These are phyloP conservation scores for Aspergillus intermedius DNA, from an alignment of 2,329 filamentous ascomycete genomes.

Conservation along the genomic window DNA sequence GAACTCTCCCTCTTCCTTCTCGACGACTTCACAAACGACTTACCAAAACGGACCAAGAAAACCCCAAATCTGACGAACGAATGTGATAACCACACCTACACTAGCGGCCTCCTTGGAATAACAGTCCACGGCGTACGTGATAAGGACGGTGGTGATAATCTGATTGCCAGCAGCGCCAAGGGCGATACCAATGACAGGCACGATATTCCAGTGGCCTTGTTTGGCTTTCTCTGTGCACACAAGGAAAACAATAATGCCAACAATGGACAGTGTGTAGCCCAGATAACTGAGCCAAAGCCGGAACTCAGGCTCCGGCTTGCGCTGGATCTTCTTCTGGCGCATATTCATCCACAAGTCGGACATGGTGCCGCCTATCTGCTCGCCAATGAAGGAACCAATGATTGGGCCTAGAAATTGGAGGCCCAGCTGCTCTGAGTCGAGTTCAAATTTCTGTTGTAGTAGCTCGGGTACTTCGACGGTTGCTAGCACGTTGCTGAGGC, in stretches of 20 bases:
- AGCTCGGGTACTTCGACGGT: constrained; percentile 57
- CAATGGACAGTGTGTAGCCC: constrained; percentile 47
- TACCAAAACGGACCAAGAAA: constrained; percentile 36
- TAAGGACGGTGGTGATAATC: constrained; percentile 56
- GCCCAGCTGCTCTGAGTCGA: constrained; percentile 54
- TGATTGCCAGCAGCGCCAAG: constrained; percentile 54
- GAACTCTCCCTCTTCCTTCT: neutral
- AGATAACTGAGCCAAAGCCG: constrained; percentile 55
- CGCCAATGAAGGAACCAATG: constrained; percentile 53
- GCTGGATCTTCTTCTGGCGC: constrained; percentile 22
- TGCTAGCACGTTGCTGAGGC: constrained; percentile 48
- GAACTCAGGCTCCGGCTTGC: constrained; percentile 46
- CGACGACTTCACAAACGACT: constrained; percentile 3
- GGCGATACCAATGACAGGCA: constrained; percentile 51
- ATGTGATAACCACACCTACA: constrained; percentile 58
- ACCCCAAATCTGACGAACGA: constrained; percentile 44
- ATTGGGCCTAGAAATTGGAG: constrained; percentile 56
- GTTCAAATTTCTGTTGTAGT: constrained; percentile 49
- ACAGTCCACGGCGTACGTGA: constrained; percentile 57
- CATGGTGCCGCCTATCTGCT: constrained; percentile 53
- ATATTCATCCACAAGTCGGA: constrained; percentile 54
- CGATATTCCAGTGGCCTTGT: constrained; percentile 48
- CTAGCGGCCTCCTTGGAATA: constrained; percentile 50
- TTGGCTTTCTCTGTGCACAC: constrained; percentile 46
- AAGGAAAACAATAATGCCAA: constrained; percentile 52